Base-by-base conservation (phyloP, 2,329 filamentous ascomycete genomes). In the Arachnopeziza araneosa region DNA sequence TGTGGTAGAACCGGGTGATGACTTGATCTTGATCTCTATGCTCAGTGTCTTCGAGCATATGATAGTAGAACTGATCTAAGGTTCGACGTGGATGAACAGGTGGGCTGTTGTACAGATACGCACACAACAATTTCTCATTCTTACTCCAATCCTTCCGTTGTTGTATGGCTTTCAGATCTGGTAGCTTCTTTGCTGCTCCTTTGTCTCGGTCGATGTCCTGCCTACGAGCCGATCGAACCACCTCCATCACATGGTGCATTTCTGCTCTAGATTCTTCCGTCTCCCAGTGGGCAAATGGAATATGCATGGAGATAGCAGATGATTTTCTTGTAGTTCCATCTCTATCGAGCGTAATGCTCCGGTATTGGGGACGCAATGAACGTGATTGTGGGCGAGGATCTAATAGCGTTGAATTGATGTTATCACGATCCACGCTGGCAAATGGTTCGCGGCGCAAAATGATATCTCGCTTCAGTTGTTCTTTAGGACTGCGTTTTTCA, bases 51-150 rank as follows among this genome's bases (percentile, higher is more conserved):
- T 61, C 50, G 19, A 63, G 50, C 26, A 56, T 60, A 23, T 62
- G 56, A 50, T 65, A 63, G 24, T 63, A 63, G 50, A 57, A 61
- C 23, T 65, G 61, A 55, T 65, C 61, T n/a, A 65, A 50, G 6
- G 77, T 79, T 0, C 78, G 67, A 0, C 78, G 70, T 0, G 74
- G 73, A 56, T 80, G 78, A 2, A 79, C 59, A 0, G 78, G 76
- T 1, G 66, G 58, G 22, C 65, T 23, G 10, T 50, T 32, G 32
- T 67, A 56, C 2, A 56, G 23, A 24, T 63, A 63, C 4, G 56
- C 58, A 52, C 54, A 56, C 10, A 60, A 21, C n/a, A 63, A 17
- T 30, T 55, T 60, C 50, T 60, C 54, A 14, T 60, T 58, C 21
- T 60, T 63, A 21, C 30, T 50, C 60, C 60, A 62, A 7, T 52